Evolutionary conservation across 2,329 filamentous ascomycete species (phyloP).

Genomic region (Leptographium wingfieldii): DNA sequence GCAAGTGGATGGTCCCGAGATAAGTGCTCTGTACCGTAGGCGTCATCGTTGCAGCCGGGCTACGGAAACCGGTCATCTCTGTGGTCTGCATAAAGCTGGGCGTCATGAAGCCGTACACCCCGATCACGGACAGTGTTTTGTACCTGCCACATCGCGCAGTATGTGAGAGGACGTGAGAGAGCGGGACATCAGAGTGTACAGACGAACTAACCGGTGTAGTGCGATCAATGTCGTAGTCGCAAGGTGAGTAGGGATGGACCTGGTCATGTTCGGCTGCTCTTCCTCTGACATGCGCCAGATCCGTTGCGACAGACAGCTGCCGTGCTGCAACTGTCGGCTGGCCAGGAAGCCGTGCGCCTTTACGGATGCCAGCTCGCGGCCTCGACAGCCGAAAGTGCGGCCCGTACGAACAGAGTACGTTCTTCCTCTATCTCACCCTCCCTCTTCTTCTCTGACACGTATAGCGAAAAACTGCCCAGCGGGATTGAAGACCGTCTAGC

Average conservation of each 20-base stretch:
- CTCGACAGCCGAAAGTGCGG: not conserved
- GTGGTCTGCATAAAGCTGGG: not conserved
- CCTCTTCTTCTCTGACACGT: not conserved
- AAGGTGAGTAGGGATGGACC: not conserved
- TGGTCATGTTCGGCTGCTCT: too few species aligned
- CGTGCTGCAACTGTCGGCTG: conserved; percentile 2
- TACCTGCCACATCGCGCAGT: conserved; percentile 1
- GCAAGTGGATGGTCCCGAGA: not conserved
- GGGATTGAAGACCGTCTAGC: not conserved
- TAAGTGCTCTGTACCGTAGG: not conserved
- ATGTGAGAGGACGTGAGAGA: not conserved
- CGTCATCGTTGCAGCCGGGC: not conserved
- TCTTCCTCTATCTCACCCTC: not conserved
- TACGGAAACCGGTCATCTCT: not conserved
- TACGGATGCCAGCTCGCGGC: not conserved
- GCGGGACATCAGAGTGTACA: too few species aligned
- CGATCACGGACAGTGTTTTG: not conserved
- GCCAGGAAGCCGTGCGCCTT: not conserved
- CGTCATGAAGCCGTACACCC: not conserved
- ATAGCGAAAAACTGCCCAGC: not conserved
- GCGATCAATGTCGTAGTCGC: conserved; percentile 4
- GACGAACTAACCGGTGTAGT: not conserved
- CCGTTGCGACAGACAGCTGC: conserved; percentile 3
- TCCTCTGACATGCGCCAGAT: not conserved
- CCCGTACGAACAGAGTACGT: not conserved